Conservation (phyloP, 2,329 filamentous ascomycete species). For the Trichophyton equinum region DNA sequence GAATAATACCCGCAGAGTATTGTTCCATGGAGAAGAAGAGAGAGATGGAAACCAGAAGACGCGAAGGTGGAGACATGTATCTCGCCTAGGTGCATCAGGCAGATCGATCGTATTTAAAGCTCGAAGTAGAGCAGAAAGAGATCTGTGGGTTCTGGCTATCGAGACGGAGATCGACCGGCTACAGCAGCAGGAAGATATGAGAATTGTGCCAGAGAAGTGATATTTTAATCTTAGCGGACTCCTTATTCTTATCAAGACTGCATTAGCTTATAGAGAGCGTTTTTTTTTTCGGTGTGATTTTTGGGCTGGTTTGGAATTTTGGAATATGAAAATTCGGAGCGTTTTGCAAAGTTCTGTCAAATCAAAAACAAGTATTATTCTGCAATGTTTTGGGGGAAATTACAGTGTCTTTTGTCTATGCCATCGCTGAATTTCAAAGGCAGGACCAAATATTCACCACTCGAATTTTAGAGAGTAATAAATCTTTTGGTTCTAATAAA, state of each 20-base stretch:
- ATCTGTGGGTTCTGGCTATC: conserved; percentile 56
- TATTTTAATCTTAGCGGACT: background rate
- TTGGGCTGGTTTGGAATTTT: background rate
- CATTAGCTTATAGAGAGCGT: background rate
- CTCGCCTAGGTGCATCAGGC: conserved; percentile 48
- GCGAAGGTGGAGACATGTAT: conserved; percentile 44
- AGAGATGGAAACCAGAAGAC: conserved; percentile 19
- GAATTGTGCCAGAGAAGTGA: conserved; percentile 24
- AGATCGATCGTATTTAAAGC: conserved; percentile 54
- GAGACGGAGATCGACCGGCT: conserved; percentile 54
- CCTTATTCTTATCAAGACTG: background rate
- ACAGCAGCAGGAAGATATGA: conserved; percentile 39
- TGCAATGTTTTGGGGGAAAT: background rate
- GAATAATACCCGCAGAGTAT: conserved; percentile 46
- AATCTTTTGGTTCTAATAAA: no score
- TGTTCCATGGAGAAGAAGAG: conserved; percentile 38
- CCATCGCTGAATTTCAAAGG: no score
- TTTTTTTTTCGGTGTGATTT: background rate
- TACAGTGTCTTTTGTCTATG: no score
- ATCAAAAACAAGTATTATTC: background rate
- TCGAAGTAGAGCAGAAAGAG: conserved; percentile 50
- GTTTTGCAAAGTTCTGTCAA: no score
- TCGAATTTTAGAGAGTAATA: no score
- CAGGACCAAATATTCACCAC: no score
- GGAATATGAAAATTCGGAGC: no score